Conservation (phyloP, 257 asterid genomes). For the Primulina tabacum region DNA sequence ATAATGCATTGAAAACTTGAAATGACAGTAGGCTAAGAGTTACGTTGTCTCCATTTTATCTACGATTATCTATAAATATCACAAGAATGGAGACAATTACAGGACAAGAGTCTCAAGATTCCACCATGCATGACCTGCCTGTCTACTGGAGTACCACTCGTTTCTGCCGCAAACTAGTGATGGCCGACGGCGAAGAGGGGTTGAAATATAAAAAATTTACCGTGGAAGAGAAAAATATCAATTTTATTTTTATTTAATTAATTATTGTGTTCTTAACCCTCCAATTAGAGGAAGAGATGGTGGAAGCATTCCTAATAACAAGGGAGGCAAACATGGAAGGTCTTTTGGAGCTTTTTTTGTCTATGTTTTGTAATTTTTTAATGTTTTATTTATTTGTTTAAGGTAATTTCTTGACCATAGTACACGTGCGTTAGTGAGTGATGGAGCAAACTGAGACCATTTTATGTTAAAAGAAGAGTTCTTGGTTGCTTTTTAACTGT, state of each 20-base stretch:
- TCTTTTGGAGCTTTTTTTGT: slow-evolving; percentile 28
- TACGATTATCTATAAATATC: not conserved
- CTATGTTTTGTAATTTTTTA: not conserved
- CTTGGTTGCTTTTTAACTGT: slow-evolving; percentile 31
- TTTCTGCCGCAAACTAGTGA: slow-evolving; percentile 1
- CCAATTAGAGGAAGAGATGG: slow-evolving; percentile 22
- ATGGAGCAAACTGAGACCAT: slow-evolving; percentile 31
- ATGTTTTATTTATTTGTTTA: not conserved
- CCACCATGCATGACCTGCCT: not conserved
- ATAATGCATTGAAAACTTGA: too few relatives aligned
- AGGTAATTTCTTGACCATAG: slow-evolving; percentile 15
- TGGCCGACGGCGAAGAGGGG: slow-evolving; percentile 13
- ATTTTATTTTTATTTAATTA: too few relatives aligned
- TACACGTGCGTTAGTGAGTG: slow-evolving; percentile 18
- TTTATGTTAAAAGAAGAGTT: slow-evolving; percentile 21
- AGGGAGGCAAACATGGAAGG: slow-evolving; percentile 72
- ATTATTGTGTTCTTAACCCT: not conserved
- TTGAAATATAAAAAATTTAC: too few relatives aligned
- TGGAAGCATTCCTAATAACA: slow-evolving; percentile 47
- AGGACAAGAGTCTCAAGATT: not conserved
- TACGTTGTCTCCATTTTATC: not conserved
- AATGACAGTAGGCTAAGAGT: not conserved
- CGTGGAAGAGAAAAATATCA: too few relatives aligned
- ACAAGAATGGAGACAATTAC: not conserved
- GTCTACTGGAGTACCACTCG: slow-evolving; percentile 7